Conservation (phyloP, 345 rosid genomes). For the Gynandropsis gynandra region DNA sequence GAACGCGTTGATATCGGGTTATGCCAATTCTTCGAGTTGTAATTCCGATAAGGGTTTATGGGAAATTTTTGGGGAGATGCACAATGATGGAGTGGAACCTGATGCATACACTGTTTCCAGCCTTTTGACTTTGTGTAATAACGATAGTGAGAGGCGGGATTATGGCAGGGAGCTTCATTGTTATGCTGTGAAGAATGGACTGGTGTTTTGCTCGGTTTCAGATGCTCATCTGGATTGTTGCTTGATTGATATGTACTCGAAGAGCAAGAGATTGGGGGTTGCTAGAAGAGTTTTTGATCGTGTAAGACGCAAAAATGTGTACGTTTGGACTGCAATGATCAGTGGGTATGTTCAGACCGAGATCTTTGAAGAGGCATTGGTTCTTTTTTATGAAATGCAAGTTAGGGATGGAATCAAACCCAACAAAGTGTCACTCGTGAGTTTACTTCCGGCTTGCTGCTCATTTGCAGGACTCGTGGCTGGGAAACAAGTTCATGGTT, state of each 20-base stretch:
- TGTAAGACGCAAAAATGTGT: conserved; percentile 40
- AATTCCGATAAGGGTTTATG: conserved; percentile 16
- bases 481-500: conserved; percentile 60
- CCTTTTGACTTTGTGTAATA: conserved; percentile 40
- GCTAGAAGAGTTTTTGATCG: conserved; percentile 40
- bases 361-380: conserved; percentile 37
- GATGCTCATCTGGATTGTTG: conserved; percentile 50
- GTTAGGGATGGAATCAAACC: conserved; percentile 37
- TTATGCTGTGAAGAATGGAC: conserved; percentile 34
- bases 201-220: conserved; percentile 24
- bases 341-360: conserved; percentile 46
- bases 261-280: conserved; percentile 21
- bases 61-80: conserved; percentile 32
- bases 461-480: conserved; percentile 35
- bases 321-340: conserved; percentile 63
- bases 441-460: conserved; percentile 53
- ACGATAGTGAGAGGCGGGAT: conserved; percentile 15
- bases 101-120: conserved; percentile 52
- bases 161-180: conserved; percentile 63
- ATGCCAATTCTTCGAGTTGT: conserved; percentile 19
- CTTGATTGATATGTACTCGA: conserved; percentile 58
- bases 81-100: conserved; percentile 37
- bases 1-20: conserved; percentile 38
- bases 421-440: conserved; percentile 47
- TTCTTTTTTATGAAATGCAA: conserved; percentile 52